A percentile compares a stretch with the other conserved stretches of the same genome.
Evolutionary conservation across 345 rosid genomes (phyloP).

Genomic region (Populus euphratica): DNA sequence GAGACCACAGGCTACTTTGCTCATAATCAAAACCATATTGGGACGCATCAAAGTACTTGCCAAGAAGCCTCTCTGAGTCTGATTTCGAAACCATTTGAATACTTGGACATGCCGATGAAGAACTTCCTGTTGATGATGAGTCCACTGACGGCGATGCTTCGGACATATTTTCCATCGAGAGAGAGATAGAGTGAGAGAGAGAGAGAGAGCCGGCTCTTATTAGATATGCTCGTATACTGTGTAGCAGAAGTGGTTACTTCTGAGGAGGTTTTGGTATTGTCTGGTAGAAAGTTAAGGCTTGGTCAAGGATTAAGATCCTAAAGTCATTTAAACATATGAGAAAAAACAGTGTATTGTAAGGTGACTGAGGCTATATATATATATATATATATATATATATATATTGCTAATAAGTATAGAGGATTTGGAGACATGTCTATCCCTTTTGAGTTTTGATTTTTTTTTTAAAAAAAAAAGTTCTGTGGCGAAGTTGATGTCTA

Average conservation of each 20-base stretch:
- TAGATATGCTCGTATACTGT: background rate
- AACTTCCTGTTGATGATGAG: background rate
- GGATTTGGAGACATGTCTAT: no score
- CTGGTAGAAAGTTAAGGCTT: background rate
- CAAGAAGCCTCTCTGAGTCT: conserved; percentile 31
- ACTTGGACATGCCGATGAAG: background rate
- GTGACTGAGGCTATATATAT: no score
- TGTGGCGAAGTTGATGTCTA: no score
- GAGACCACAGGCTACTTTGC: conserved; percentile 44
- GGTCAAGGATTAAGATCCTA: background rate
- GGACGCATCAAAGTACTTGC: conserved; percentile 37
- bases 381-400: no score
- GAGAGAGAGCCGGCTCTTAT: background rate
- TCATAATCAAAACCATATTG: conserved; percentile 40
- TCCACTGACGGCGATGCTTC: conserved; percentile 4
- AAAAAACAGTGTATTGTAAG: background rate
- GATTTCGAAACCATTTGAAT: conserved; percentile 33
- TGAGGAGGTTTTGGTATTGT: background rate
- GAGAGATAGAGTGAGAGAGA: background rate
- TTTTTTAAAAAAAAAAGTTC: no score
- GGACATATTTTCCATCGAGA: background rate
- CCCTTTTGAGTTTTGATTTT: no score
- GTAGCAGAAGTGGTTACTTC: background rate
- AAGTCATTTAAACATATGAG: background rate
- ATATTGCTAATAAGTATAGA: no score